Evolutionary conservation across 2,329 filamentous ascomycete species (phyloP).

Genomic region (Xylariaceae sp.): DNA sequence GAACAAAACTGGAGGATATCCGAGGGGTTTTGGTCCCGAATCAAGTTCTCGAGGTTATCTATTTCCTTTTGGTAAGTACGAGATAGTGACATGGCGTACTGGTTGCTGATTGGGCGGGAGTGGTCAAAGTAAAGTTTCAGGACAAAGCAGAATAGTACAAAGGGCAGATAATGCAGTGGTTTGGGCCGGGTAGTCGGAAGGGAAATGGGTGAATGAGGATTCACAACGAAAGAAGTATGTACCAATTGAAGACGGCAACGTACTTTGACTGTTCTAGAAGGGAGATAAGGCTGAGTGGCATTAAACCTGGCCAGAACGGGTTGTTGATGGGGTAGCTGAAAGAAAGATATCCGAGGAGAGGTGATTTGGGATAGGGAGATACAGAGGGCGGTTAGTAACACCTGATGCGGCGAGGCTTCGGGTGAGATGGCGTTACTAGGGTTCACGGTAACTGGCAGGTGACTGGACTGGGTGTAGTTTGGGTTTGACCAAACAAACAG

Average conservation of each 20-base stretch:
- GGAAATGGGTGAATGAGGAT: conserved; percentile 5
- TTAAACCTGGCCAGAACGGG: no score
- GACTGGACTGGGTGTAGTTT: no score
- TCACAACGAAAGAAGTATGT: background rate
- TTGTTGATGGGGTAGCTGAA: no score
- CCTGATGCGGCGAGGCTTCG: no score
- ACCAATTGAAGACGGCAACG: conserved; percentile 1
- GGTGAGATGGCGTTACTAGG: no score
- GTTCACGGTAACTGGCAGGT: no score
- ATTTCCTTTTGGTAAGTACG: conserved; percentile 59
- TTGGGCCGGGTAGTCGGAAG: background rate
- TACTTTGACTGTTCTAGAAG: no score
- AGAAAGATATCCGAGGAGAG: no score
- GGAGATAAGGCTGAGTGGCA: no score
- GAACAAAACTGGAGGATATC: conserved; percentile 69
- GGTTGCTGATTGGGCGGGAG: background rate
- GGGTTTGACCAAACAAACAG: no score
- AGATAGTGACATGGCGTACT: conserved; percentile 47
- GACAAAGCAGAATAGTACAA: background rate
- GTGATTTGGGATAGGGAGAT: no score
- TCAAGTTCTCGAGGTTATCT: conserved; percentile 58
- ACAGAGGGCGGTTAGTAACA: no score
- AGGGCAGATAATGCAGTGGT: background rate
- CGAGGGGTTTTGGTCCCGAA: conserved; percentile 53
- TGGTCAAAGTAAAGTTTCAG: background rate